These are phyloP conservation scores for Botrytis paeoniae DNA, from an alignment of 2,329 filamentous ascomycete species.

Conservation along the genomic window DNA sequence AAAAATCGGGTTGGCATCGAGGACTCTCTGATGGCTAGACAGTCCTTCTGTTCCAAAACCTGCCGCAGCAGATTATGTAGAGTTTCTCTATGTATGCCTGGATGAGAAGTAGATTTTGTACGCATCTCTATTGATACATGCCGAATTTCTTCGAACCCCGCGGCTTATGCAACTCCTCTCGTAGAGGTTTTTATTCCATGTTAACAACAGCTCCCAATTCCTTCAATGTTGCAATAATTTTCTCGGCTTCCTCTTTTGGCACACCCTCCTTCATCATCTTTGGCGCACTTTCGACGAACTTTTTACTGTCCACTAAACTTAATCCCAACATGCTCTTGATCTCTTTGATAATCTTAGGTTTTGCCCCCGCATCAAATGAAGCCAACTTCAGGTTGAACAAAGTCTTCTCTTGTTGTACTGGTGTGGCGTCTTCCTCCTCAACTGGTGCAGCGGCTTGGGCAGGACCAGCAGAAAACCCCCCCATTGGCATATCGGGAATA, in stretches of 20 bases:
- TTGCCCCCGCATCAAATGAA: constrained; percentile 80
- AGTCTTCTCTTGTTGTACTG: constrained; percentile 89
- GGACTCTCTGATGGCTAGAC: neutral
- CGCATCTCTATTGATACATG: constrained; percentile 38
- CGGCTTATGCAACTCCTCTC: constrained; percentile 27
- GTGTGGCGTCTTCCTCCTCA: constrained; percentile 84
- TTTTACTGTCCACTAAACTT: constrained; percentile 98
- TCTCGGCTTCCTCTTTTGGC: constrained; percentile 98
- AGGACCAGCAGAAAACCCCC: constrained; percentile 73
- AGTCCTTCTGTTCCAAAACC: neutral
- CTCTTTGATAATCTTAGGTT: constrained; percentile 99
- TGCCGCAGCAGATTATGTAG: neutral
- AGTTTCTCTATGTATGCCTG: neutral
- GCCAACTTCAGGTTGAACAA: constrained; percentile 95
- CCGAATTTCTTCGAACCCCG: constrained; percentile 25
- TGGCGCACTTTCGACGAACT: constrained; percentile 97
- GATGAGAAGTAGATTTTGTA: constrained; percentile 37
- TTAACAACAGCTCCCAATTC: constrained; percentile 81
- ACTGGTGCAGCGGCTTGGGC: constrained; percentile 59
- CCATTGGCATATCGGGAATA: constrained; percentile 95
- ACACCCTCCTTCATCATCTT: constrained; percentile 99
- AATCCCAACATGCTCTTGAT: constrained; percentile 94
- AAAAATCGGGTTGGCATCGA: neutral
- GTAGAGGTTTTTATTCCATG: constrained; percentile 79
- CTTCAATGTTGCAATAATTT: constrained; percentile 95